phyloP scores from a whole-genome alignment of 345 rosid species.

The Limnanthes douglasii region DNA sequence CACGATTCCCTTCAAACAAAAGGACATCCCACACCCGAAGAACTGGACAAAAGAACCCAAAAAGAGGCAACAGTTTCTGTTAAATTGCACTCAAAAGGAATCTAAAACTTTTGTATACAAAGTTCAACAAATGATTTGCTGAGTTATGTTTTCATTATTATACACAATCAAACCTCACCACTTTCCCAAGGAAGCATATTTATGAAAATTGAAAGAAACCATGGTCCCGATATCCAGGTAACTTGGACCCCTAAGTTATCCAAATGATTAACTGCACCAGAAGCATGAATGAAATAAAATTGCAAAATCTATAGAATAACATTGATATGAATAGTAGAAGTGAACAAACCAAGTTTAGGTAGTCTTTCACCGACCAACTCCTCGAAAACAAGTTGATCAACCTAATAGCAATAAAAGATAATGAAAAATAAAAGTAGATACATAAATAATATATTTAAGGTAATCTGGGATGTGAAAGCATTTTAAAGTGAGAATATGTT shows the following conservation, averaged over 20 bases:
- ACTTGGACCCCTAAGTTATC: conserved; percentile 99
- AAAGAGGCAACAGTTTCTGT: conserved; percentile 3
- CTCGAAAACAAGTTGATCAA: conserved; percentile 95
- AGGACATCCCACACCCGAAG: conserved; percentile 97
- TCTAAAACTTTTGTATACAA: too few relatives aligned
- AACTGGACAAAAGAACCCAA: conserved; percentile 29
- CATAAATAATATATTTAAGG: not conserved
- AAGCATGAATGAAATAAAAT: conserved; percentile 28
- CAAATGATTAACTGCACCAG: conserved; percentile 97
- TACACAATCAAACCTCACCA: conserved; percentile 29
- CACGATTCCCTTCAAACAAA: conserved; percentile 91
- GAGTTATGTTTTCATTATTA: not conserved
- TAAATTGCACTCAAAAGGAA: not conserved
- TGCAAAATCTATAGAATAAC: conserved; percentile 1
- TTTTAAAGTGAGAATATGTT: conserved; percentile 5
- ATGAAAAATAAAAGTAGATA: too few relatives aligned
- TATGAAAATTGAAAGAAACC: conserved; percentile 94
- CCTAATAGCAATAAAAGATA: conserved; percentile 29
- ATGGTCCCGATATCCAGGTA: conserved; percentile 90
- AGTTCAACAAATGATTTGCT: not conserved
- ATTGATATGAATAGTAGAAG: conserved; percentile 7
- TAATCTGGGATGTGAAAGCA: not conserved
- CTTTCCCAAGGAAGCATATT: conserved; percentile 99
- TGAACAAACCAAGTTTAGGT: conserved; percentile 84
- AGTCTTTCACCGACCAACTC: conserved; percentile 88